Evolutionary conservation across 495 filamentous ascomycete genomes (phyloP).

Genomic region (Talaromyces adpressus): DNA sequence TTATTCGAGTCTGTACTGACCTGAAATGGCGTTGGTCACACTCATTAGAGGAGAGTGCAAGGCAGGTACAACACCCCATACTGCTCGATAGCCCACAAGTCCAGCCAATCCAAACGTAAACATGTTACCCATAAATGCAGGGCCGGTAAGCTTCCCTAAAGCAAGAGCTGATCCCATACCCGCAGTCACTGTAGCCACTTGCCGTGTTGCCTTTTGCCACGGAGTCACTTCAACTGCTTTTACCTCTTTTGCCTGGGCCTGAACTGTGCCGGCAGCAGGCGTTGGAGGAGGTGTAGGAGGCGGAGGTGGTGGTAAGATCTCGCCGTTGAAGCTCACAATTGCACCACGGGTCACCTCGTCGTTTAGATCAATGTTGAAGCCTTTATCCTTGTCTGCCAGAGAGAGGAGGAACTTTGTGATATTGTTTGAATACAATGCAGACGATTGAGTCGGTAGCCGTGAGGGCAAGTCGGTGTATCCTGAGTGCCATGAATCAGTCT

Average conservation of each 20-base stretch:
- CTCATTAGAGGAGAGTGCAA: slow-evolving; percentile 79
- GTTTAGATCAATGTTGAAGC: slow-evolving; percentile 64
- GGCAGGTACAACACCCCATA: slow-evolving; percentile 72
- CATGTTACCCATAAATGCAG: slow-evolving; percentile 74
- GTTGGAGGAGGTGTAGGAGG: slow-evolving; percentile 63
- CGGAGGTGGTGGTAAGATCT: slow-evolving; percentile 65
- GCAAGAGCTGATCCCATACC: slow-evolving; percentile 66
- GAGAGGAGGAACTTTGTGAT: slow-evolving; percentile 77
- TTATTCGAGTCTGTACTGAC: slow-evolving; percentile 15
- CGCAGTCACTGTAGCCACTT: slow-evolving; percentile 61
- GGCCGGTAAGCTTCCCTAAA: slow-evolving; percentile 68
- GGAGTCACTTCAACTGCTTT: slow-evolving; percentile 61
- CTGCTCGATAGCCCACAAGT: slow-evolving; percentile 71
- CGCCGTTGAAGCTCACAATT: slow-evolving; percentile 67
- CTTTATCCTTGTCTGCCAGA: slow-evolving; percentile 64
- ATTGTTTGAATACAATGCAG: slow-evolving; percentile 80
- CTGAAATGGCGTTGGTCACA: slow-evolving; percentile 81
- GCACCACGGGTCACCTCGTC: slow-evolving; percentile 77
- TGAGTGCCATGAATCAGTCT: slow-evolving; percentile 16
- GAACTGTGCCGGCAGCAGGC: slow-evolving; percentile 25
- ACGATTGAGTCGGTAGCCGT: slow-evolving; percentile 71
- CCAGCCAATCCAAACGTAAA: slow-evolving; percentile 74
- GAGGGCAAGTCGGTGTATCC: slow-evolving; percentile 80
- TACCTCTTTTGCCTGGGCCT: slow-evolving; percentile 34
- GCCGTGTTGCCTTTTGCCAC: slow-evolving; percentile 65